A percentile compares a stretch with the other conserved stretches of the same genome.
phyloP scores from a whole-genome alignment of 345 rosid species.

The Cochlearia excelsa region DNA sequence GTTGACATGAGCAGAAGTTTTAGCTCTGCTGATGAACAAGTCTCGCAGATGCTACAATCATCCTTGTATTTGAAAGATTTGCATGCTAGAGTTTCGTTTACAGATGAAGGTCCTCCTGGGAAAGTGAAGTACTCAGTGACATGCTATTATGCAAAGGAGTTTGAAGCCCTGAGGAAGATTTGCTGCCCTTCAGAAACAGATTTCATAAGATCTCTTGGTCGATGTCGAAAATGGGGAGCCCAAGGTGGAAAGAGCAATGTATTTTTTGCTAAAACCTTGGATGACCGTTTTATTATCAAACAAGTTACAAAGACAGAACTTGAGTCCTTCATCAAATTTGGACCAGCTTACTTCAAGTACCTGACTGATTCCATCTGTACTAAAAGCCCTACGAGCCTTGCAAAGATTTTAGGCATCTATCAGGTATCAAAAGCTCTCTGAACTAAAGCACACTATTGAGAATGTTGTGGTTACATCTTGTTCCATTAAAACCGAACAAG shows the following conservation, averaged over 20 bases:
- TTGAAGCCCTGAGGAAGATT: conserved; percentile 81
- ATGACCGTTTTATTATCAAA: conserved; percentile 93
- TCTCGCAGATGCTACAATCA: conserved; percentile 55
- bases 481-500: not conserved
- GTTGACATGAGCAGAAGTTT: conserved; percentile 46
- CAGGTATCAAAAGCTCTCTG: conserved; percentile 55
- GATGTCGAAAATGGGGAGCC: conserved; percentile 98
- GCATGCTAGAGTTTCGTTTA: conserved; percentile 75
- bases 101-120: conserved; percentile 66
- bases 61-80: conserved; percentile 53
- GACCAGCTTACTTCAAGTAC: conserved; percentile 77
- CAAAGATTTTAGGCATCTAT: conserved; percentile 91
- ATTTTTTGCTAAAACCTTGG: conserved; percentile 93
- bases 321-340: conserved; percentile 92
- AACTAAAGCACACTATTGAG: conserved; percentile 6
- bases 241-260: conserved; percentile 99
- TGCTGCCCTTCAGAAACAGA: conserved; percentile 89
- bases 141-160: conserved; percentile 83
- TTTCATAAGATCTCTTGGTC: conserved; percentile 83
- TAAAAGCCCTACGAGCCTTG: conserved; percentile 88
- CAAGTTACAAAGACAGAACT: conserved; percentile 95
- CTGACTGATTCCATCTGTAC: conserved; percentile 68
- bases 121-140: conserved; percentile 75
- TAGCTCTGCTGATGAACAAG: conserved; percentile 60
- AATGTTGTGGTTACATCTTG: not conserved